Evolutionary conservation across 2,329 filamentous ascomycete species (phyloP), one percentile per base, ranked within the genome.

Genomic region (Emergomyces orientalis): DNA sequence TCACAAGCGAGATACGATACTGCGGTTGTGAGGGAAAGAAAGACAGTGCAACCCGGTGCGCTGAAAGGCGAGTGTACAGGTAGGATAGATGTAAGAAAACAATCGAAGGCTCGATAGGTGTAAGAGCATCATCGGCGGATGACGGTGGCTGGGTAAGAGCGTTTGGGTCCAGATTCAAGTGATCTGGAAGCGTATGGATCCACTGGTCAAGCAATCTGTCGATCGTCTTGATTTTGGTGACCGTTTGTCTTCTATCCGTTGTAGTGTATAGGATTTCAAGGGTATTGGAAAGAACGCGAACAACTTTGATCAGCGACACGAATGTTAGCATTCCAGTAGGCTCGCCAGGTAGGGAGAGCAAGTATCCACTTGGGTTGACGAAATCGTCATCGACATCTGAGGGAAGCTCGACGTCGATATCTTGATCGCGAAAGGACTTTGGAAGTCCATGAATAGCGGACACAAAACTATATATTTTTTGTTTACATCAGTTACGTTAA

Each of bases 321-420:
- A 65, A 65, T 9, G 63, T 60, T 34, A 65, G 54, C 64, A 65
- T 65, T 27, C 64, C 63, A 8, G 63, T 64, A 22, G 64, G 47
- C 49, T 64, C 63, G n/a, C 63, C 62, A 4, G 64, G 64, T 27
- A 63, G 58, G 25, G 62, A 63, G 22, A 63, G 49, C 11, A 65
- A 57, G 14, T 65, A 65, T n/a, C 60, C 64, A 7, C 58, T 60
- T 5, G 60, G 17, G 22, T 61, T 64, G 4, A 65, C 63, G 39
- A 62, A 64, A n/a, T 65, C 64, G 7, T 65, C 64, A 49, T 65
- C 64, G 19, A 65, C 63, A 56, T 65, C 63, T 2, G 64, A 65
- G 17, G 57, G 57, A 55, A 47, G 57, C n/a, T 59, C 57, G 39
- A 59, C 57, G 22, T 59, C 57, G 37, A 59, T 65, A 43, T 65